Percentiles rank a stretch among this genome's conserved stretches.
These are phyloP conservation scores for Capsaspora owczarzaki DNA, from an alignment of 78 protist genomes.

Conservation along the genomic window DNA sequence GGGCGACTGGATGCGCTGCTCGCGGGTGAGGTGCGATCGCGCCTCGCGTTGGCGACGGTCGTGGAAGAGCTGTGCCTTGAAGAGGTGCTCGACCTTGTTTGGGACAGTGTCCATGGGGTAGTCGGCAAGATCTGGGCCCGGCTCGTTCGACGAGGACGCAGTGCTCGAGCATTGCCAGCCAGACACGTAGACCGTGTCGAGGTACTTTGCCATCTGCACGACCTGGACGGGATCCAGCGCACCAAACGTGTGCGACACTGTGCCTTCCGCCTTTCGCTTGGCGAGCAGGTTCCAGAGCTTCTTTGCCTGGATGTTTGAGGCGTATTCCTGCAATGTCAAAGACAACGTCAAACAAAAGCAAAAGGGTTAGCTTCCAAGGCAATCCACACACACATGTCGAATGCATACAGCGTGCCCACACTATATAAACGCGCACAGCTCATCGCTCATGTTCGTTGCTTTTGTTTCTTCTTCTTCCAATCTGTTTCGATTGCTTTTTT, in stretches of 20 bases:
- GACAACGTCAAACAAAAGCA: no score
- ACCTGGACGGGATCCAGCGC: constrained; percentile 69
- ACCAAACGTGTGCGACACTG: constrained; percentile 39
- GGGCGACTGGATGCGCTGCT: constrained; percentile 21
- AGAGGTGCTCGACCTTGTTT: constrained; percentile 54
- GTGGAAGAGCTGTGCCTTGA: constrained; percentile 62
- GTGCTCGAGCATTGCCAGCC: constrained; percentile 74
- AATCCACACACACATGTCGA: not conserved
- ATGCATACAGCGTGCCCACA: not conserved
- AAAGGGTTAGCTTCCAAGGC: not conserved
- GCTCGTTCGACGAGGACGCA: constrained; percentile 65
- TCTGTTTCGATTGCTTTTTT: no score
- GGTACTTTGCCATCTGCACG: constrained; percentile 58
- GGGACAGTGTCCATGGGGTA: constrained; percentile 77
- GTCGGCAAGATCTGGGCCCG: constrained; percentile 80
- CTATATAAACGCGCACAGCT: no score
- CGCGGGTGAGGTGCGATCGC: constrained; percentile 16
- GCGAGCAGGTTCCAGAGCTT: constrained; percentile 22
- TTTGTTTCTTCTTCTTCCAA: no score
- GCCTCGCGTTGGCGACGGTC: constrained; percentile 58
- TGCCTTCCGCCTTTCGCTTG: constrained; percentile 1
- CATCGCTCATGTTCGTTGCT: no score
- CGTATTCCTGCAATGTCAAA: not conserved
- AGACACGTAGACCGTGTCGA: constrained; percentile 57
- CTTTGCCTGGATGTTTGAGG: constrained; percentile 20